Evolutionary conservation across 1,284 basidiomycete genomes (phyloP).

Genomic region (Retiboletus fuscus): DNA sequence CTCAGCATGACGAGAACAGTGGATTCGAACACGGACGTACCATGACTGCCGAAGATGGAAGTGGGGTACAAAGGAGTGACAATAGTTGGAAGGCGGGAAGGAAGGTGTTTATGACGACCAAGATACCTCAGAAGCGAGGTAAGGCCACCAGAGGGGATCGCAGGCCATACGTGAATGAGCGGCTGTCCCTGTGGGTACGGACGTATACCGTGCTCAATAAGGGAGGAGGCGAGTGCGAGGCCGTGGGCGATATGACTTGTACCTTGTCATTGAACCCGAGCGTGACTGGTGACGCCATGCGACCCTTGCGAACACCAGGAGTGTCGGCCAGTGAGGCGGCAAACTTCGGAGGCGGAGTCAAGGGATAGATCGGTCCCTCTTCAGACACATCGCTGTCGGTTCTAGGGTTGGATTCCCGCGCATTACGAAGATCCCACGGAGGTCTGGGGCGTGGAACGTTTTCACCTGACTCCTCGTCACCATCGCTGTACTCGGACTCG

Average conservation of each 20-base stretch:
- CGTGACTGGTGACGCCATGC: background rate
- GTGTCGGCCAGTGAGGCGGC: background rate
- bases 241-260: background rate
- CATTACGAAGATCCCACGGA: background rate
- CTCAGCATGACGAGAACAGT: slow-evolving; percentile 7
- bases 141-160: slow-evolving; percentile 21
- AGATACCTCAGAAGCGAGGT: slow-evolving; percentile 22
- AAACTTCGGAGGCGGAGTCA: slow-evolving; percentile 20
- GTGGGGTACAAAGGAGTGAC: slow-evolving; percentile 30
- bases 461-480: background rate
- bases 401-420: slow-evolving; percentile 5
- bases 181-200: slow-evolving; percentile 4
- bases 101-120: background rate
- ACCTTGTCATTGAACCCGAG: background rate
- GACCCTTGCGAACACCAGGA: background rate
- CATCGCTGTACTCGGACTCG: slow-evolving; percentile 9
- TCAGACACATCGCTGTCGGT: slow-evolving; percentile 14
- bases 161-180: slow-evolving; percentile 6
- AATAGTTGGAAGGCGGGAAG: slow-evolving; percentile 29
- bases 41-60: slow-evolving; percentile 3
- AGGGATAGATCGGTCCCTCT: slow-evolving; percentile 25
- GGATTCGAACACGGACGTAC: slow-evolving; percentile 17
- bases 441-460: background rate
- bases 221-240: slow-evolving; percentile 11
- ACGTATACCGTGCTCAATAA: slow-evolving; percentile 22